Evolutionary conservation across 805 yeast species (phyloP).

Genomic region (Candida parachauliodes): DNA sequence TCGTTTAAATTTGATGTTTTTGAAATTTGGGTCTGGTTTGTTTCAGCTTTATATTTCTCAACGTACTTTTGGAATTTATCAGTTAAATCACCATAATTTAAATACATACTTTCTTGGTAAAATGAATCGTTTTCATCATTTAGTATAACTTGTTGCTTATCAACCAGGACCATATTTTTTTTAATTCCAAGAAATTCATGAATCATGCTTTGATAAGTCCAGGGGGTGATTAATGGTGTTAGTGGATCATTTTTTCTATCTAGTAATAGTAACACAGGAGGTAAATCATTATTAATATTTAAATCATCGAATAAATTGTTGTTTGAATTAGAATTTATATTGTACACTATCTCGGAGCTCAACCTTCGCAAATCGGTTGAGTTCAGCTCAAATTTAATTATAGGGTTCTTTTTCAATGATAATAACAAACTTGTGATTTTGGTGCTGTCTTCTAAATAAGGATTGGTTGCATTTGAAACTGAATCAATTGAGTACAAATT

Average conservation of each 20-base stretch:
- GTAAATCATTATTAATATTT: conserved; percentile 56
- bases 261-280: conserved; percentile 70
- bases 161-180: conserved; percentile 74
- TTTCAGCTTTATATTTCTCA: conserved; percentile 71
- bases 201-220: conserved; percentile 98
- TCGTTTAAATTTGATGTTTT: conserved; percentile 70
- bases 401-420: conserved; percentile 73
- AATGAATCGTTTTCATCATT: conserved; percentile 69
- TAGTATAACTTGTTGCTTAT: conserved; percentile 49
- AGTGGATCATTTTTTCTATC: conserved; percentile 90
- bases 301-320: conserved; percentile 62
- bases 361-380: conserved; percentile 62
- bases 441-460: conserved; percentile 31
- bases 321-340: conserved; percentile 51
- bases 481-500: conserved; percentile 48
- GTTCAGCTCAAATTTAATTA: conserved; percentile 71
- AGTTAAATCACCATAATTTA: conserved; percentile 93
- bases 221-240: conserved; percentile 88
- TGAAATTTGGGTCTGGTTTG: conserved; percentile 58
- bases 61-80: conserved; percentile 84
- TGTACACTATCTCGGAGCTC: conserved; percentile 61
- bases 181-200: conserved; percentile 84
- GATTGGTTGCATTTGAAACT: conserved; percentile 14
- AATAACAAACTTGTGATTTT: conserved; percentile 55
- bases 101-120: conserved; percentile 74